Evolutionary conservation across 306 rosid genomes (phyloP).

Genomic region (Crataegus laevigata): DNA sequence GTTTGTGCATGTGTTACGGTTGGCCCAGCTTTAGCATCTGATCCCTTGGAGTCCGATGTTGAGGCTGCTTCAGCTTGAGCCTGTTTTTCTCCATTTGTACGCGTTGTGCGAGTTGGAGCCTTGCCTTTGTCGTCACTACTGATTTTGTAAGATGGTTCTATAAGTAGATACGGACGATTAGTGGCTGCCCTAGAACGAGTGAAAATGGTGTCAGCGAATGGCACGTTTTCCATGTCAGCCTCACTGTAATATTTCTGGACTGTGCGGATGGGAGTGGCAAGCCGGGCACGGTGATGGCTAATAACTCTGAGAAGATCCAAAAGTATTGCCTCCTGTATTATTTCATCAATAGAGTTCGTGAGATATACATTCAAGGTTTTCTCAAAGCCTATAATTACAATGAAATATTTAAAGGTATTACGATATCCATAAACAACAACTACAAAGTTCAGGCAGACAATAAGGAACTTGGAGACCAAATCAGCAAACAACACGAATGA

Average conservation of each 20-base stretch:
- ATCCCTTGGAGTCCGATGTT: conserved; percentile 24
- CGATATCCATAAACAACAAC: not conserved
- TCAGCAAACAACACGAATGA: not conserved
- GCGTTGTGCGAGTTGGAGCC: conserved; percentile 45
- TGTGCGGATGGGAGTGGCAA: conserved; percentile 97
- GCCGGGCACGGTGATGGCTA: conserved; percentile 87
- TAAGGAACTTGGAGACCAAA: not conserved
- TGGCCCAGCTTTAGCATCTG: conserved; percentile 9
- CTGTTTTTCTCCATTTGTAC: conserved; percentile 56
- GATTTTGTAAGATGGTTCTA: conserved; percentile 71
- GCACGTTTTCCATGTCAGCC: conserved; percentile 63
- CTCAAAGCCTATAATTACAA: not conserved
- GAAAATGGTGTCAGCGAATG: conserved; percentile 66
- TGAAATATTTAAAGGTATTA: not conserved
- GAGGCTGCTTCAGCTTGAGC: conserved; percentile 42
- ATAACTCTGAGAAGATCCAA: conserved; percentile 93
- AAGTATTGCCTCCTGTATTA: conserved; percentile 84
- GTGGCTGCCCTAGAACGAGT: conserved; percentile 41
- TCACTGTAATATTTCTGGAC: conserved; percentile 77
- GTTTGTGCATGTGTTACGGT: conserved; percentile 26
- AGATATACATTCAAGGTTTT: conserved; percentile 4
- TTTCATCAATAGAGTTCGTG: conserved; percentile 17
- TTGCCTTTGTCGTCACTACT: conserved; percentile 69
- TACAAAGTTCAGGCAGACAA: not conserved
- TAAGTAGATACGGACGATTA: conserved; percentile 60